Evolutionary conservation across 768 basidiomycete species (phyloP).

Genomic region (Podaxis sp.): DNA sequence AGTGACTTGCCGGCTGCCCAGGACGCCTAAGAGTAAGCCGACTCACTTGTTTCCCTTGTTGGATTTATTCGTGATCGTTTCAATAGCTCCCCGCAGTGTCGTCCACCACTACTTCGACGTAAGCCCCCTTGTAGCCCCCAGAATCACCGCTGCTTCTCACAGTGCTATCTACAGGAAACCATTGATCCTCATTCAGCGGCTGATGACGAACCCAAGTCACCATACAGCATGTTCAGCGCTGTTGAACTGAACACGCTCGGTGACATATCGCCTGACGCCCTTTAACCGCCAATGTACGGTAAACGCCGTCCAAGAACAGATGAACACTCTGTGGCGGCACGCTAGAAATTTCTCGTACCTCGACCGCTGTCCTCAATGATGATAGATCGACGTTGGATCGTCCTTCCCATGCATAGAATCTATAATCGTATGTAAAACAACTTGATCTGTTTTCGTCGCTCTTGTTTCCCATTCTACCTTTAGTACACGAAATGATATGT

Average conservation of each 20-base stretch:
- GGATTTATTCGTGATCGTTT: neutral
- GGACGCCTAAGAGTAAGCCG: conserved; percentile 86
- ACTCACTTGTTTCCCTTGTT: neutral
- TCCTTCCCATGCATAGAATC: too few relatives aligned
- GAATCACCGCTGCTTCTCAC: conserved; percentile 6
- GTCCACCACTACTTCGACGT: conserved; percentile 96
- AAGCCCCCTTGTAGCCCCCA: conserved; percentile 27
- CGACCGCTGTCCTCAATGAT: too few relatives aligned
- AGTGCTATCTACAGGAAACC: conserved; percentile 52
- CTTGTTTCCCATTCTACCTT: too few relatives aligned
- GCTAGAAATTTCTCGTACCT: neutral
- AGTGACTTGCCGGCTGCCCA: conserved; percentile 83
- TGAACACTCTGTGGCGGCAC: neutral
- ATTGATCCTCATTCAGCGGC: conserved; percentile 72
- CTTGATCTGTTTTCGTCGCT: too few relatives aligned
- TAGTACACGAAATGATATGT: too few relatives aligned
- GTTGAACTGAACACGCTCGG: conserved; percentile 58
- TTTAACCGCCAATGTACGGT: conserved; percentile 34
- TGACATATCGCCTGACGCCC: conserved; percentile 71
- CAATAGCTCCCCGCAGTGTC: conserved; percentile 78
- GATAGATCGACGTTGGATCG: too few relatives aligned
- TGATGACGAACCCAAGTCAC: conserved; percentile 68
- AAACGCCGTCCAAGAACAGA: neutral
- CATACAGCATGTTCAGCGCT: conserved; percentile 58
- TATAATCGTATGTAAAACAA: too few relatives aligned